A percentile compares a stretch with the other conserved stretches of the same genome.
phyloP scores from a whole-genome alignment of 2,329 filamentous ascomycete genomes.

The Pyrenophora teres region DNA sequence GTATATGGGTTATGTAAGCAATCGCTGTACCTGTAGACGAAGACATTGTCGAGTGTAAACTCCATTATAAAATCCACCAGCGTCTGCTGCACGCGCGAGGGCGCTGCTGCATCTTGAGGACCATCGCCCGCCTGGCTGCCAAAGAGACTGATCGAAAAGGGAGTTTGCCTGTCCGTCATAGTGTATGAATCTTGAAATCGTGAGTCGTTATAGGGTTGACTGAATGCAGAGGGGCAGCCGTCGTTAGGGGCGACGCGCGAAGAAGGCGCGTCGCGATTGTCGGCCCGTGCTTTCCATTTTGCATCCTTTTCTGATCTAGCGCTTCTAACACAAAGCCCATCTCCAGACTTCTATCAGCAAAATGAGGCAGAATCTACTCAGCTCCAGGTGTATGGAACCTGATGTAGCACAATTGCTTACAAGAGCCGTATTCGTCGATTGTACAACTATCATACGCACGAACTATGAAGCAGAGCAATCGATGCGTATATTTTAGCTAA shows the following conservation, averaged over 20 bases:
- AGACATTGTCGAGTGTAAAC: conserved; percentile 91
- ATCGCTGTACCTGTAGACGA: conserved; percentile 74
- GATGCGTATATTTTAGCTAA: too few species aligned
- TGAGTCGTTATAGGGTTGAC: conserved; percentile 19
- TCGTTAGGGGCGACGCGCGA: conserved; percentile 26
- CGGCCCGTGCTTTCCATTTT: conserved; percentile 9
- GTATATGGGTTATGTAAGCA: neutral
- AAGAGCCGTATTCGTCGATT: too few species aligned
- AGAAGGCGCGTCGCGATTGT: conserved; percentile 2
- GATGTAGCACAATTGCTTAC: too few species aligned
- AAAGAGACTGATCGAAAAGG: conserved; percentile 84
- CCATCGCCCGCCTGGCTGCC: conserved; percentile 50
- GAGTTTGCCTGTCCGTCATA: conserved; percentile 73
- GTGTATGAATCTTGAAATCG: conserved; percentile 14
- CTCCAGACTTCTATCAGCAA: too few species aligned
- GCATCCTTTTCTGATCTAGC: conserved; percentile 11
- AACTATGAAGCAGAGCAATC: too few species aligned
- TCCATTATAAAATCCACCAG: conserved; percentile 91
- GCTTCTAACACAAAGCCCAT: neutral
- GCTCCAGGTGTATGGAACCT: too few species aligned
- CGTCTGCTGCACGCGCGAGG: conserved; percentile 67
- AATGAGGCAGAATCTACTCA: too few species aligned
- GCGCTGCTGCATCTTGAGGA: conserved; percentile 36
- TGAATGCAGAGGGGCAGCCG: conserved; percentile 23
- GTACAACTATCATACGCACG: too few species aligned